Evolutionary conservation across 169 alveolate genomes (phyloP).

Genomic region (Cryptosporidium meleagridis): DNA sequence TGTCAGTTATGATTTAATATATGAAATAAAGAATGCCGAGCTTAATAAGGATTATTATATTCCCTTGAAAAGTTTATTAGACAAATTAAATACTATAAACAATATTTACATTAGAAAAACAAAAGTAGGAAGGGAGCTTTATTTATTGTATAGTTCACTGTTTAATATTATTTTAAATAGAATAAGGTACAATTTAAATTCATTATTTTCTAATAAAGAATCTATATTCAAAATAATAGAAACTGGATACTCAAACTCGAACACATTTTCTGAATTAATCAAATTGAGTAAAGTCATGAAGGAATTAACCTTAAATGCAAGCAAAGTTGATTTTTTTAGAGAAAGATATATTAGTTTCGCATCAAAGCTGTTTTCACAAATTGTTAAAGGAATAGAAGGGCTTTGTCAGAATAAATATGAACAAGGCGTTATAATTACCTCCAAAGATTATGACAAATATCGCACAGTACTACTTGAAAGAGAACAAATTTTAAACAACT

Average conservation of each 20-base stretch:
- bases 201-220: constrained; percentile 10
- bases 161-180: constrained; percentile 2
- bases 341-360: neutral
- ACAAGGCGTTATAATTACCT: neutral
- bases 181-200: neutral
- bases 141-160: constrained; percentile 11
- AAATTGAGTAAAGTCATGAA: constrained; percentile 4
- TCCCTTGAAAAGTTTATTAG: constrained; percentile 1
- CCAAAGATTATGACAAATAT: constrained; percentile 47
- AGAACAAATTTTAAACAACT: constrained; percentile 33
- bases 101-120: neutral
- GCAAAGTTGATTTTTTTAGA: neutral
- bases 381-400: neutral
- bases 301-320: neutral
- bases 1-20: constrained; percentile 3
- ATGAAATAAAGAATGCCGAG: neutral
- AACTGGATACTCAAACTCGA: neutral
- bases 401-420: neutral
- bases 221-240: neutral
- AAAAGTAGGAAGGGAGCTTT: constrained; percentile 12
- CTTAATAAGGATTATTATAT: neutral
- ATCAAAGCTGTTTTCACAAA: neutral
- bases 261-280: neutral
- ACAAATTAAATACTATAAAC: neutral
- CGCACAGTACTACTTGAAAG: constrained; percentile 1